These are phyloP conservation scores for Discostella stelligera DNA, from an alignment of 352 stramenopile species.

Conservation along the genomic window DNA sequence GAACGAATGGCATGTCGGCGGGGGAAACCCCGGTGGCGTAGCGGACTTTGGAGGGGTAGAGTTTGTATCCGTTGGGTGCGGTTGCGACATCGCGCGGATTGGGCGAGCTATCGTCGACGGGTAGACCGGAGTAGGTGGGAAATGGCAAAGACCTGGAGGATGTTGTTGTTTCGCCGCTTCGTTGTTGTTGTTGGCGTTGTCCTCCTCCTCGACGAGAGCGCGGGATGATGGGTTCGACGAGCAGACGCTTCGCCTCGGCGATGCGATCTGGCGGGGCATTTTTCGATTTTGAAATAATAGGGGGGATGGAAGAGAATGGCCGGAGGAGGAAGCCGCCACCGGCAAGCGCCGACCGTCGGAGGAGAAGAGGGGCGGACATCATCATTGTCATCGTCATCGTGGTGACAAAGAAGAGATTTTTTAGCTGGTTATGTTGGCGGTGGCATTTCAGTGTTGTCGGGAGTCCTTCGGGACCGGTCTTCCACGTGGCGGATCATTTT, in stretches of 20 bases:
- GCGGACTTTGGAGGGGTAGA: slow-evolving; percentile 38
- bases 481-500: not conserved
- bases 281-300: slow-evolving; percentile 4
- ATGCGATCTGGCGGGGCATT: slow-evolving; percentile 24
- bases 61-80: slow-evolving; percentile 24
- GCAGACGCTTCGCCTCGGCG: slow-evolving; percentile 16
- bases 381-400: not conserved
- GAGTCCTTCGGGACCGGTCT: not conserved
- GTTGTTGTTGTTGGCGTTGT: not conserved
- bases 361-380: not conserved
- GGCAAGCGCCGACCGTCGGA: not conserved
- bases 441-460: not conserved
- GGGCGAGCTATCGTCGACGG: slow-evolving; percentile 9
- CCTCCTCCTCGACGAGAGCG: slow-evolving; percentile 15
- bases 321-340: not conserved
- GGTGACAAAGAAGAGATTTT: too few relatives aligned
- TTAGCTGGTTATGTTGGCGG: too few relatives aligned
- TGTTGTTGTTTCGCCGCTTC: slow-evolving; percentile 18
- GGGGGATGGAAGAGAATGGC: not conserved
- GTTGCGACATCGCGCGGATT: slow-evolving; percentile 11
- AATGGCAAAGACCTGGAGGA: slow-evolving; percentile 13
- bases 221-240: slow-evolving; percentile 13
- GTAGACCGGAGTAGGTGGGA: slow-evolving; percentile 19
- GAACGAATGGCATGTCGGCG: slow-evolving; percentile 65
- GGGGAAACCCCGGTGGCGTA: slow-evolving; percentile 43